Base-by-base conservation (phyloP, 331 rosid species). In the Telfairia occidentalis region DNA sequence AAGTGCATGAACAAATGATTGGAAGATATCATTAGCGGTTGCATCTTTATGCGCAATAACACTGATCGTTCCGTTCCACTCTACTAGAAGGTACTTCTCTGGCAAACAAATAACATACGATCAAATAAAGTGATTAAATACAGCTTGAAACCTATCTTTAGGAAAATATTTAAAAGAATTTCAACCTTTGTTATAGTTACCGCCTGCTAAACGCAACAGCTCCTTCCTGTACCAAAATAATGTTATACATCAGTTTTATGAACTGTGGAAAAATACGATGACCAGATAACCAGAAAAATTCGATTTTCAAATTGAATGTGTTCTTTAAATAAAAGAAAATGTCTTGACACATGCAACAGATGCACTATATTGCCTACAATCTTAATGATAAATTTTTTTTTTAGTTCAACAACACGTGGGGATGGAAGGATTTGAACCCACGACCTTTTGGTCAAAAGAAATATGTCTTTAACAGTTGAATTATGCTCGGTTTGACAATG, bases 81-180 rank as follows among this genome's bases (percentile, higher is more conserved):
- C 92, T 83, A 94, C 86, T 19, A 94, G 90, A 74, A 94, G 78
- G 84, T 94, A 91, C 92, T 87, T 94, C 34, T 81, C 98, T 94
- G 81, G 28, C 73, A n/a, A 82, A 59, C 60, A 71, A 81, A 69
- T 52, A 64, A 40, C 19, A 48, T 76, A 77, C 32, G 61, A 30
- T 53, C 19, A 54, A 75, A 66, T 29, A 77, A 50, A 74, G 82
- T 48, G 58, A 66, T 73, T 23, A 82, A 42, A 46, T 74, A 69
- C 46, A 12, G 71, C 24, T 40, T 49, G 64, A 76, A 83, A 59
- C 49, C 55, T 11, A 60, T 23, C n/a, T 58, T 23, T 42, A 71
- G 34, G 4, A 11, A 29, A 38, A 66, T 37, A 52, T 58, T 9
- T 29, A 49, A 45, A 64, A 32, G 52, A 74, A 84, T 35, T 30